These are phyloP conservation scores for Coniosporium tulheliwenetii DNA, from an alignment of 2,329 filamentous ascomycete species.

Conservation along the genomic window DNA sequence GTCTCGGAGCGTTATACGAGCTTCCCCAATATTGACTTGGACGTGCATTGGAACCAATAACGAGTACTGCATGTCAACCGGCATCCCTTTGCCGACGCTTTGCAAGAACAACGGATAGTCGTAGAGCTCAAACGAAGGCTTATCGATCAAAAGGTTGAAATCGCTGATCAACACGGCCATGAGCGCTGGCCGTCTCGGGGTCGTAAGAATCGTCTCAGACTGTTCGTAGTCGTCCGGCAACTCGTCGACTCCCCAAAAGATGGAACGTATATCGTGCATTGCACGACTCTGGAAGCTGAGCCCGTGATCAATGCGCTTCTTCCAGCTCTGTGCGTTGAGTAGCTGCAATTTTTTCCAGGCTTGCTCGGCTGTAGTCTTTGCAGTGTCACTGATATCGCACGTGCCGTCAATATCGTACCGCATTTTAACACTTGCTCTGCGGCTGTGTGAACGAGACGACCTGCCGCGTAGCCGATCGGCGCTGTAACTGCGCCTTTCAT, in stretches of 20 bases:
- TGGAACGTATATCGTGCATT: slow-evolving; percentile 63
- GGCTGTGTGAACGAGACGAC: slow-evolving; percentile 13
- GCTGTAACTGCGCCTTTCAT: slow-evolving; percentile 30
- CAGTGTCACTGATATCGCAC: slow-evolving; percentile 53
- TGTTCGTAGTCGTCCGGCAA: slow-evolving; percentile 70
- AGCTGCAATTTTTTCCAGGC: slow-evolving; percentile 60
- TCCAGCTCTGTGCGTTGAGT: slow-evolving; percentile 85
- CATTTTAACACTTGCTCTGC: slow-evolving; percentile 31
- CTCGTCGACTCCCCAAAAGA: slow-evolving; percentile 72
- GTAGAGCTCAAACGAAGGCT: slow-evolving; percentile 74
- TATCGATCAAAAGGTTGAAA: slow-evolving; percentile 72
- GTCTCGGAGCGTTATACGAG: slow-evolving; percentile 70
- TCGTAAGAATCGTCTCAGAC: slow-evolving; percentile 68
- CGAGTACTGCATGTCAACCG: slow-evolving; percentile 76
- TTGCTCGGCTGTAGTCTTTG: slow-evolving; percentile 59
- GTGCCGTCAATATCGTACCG: slow-evolving; percentile 70
- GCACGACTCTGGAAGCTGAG: slow-evolving; percentile 52
- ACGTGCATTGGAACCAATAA: slow-evolving; percentile 82
- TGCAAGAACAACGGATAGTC: slow-evolving; percentile 76
- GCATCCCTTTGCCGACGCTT: slow-evolving; percentile 91
- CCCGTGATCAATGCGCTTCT: slow-evolving; percentile 68
- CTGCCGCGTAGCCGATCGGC: slow-evolving; percentile 30
- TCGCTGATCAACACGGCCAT: slow-evolving; percentile 72
- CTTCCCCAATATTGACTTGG: slow-evolving; percentile 80
- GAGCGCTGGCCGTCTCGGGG: slow-evolving; percentile 71